These are phyloP conservation scores for Jamesozyma gamospora DNA, from an alignment of 805 yeast species.

Conservation along the genomic window DNA sequence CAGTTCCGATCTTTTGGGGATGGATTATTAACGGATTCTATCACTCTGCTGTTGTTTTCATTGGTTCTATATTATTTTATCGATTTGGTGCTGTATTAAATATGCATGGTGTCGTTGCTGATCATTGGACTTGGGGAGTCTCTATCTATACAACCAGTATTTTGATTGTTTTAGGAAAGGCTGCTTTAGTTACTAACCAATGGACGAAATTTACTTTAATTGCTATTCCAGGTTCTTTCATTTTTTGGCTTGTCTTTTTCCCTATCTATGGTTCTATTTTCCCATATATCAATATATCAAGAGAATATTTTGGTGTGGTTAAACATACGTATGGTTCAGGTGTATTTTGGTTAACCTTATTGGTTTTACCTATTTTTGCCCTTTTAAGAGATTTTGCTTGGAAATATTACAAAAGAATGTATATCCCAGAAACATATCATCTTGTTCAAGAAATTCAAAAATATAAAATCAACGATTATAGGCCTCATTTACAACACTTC, in stretches of 20 bases:
- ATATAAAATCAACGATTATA: slow-evolving; percentile 81
- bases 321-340: slow-evolving; percentile 66
- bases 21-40: slow-evolving; percentile 95
- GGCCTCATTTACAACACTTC: slow-evolving; percentile 95
- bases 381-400: slow-evolving; percentile 80
- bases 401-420: slow-evolving; percentile 90
- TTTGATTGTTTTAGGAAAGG: slow-evolving; percentile 86
- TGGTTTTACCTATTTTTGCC: slow-evolving; percentile 70
- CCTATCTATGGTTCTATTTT: slow-evolving; percentile 83
- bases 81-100: slow-evolving; percentile 54
- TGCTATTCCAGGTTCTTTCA: slow-evolving; percentile 91
- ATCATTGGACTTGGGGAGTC: slow-evolving; percentile 94
- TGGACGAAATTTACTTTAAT: slow-evolving; percentile 91
- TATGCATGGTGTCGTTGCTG: slow-evolving; percentile 56
- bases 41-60: slow-evolving; percentile 78
- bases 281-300: slow-evolving; percentile 71
- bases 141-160: slow-evolving; percentile 81
- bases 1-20: slow-evolving; percentile 89
- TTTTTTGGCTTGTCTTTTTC: slow-evolving; percentile 74
- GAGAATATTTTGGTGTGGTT: slow-evolving; percentile 74
- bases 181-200: slow-evolving; percentile 79
- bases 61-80: slow-evolving; percentile 62
- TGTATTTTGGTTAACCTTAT: slow-evolving; percentile 72
- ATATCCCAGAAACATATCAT: slow-evolving; percentile 86
- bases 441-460: slow-evolving; percentile 95